phyloP scores from a whole-genome alignment of 2,329 filamentous ascomycete genomes.

The Aspergillus novofumigatus region DNA sequence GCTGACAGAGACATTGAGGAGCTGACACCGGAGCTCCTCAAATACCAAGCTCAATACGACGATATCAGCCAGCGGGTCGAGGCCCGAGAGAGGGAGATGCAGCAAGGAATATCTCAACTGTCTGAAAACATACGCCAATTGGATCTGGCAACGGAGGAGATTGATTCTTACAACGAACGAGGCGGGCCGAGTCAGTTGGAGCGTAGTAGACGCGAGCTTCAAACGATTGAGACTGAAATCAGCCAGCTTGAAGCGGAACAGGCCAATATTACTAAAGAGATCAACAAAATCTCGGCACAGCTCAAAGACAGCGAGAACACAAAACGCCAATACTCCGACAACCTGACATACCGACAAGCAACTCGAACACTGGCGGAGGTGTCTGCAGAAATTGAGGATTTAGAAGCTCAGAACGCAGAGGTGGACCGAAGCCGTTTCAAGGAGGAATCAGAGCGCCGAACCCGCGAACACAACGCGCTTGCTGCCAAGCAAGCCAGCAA shows the following conservation, averaged over 20 bases:
- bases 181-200: slow-evolving; percentile 70
- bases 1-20: slow-evolving; percentile 69
- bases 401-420: slow-evolving; percentile 75
- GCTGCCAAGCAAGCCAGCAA: slow-evolving; percentile 69
- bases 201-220: slow-evolving; percentile 65
- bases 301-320: slow-evolving; percentile 75
- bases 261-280: slow-evolving; percentile 60
- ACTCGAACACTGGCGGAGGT: slow-evolving; percentile 65
- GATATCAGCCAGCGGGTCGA: slow-evolving; percentile 70
- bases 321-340: slow-evolving; percentile 83
- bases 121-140: slow-evolving; percentile 74
- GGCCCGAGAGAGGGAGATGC: slow-evolving; percentile 66
- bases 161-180: slow-evolving; percentile 71
- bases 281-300: slow-evolving; percentile 74
- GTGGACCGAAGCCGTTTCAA: slow-evolving; percentile 75
- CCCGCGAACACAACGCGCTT: slow-evolving; percentile 64
- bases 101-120: slow-evolving; percentile 66
- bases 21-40: slow-evolving; percentile 71
- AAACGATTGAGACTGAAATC: slow-evolving; percentile 63
- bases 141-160: slow-evolving; percentile 68
- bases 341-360: slow-evolving; percentile 78
- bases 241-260: slow-evolving; percentile 64
- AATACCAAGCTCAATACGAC: slow-evolving; percentile 71
- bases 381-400: slow-evolving; percentile 63
- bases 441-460: slow-evolving; percentile 63